Evolutionary conservation across 768 basidiomycete species (phyloP), one percentile per base, ranked within the genome.

Genomic region (Amanita rubescens): DNA sequence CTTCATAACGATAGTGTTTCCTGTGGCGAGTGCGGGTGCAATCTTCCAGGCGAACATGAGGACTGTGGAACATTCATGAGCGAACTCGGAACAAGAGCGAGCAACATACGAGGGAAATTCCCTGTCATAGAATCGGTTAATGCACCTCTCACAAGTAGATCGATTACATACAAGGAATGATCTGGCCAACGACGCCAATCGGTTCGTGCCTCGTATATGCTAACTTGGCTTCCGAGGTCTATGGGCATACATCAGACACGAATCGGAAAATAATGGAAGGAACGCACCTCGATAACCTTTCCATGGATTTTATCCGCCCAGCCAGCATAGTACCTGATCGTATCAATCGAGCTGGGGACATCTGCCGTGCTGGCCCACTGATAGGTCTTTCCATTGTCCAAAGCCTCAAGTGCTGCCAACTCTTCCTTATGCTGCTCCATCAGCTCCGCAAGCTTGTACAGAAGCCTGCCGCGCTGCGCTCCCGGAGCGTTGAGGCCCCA

Each of bases 291-390:
- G 64, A 91, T 82, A 7, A 81, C 82, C 65, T 89, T 79, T 5
- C 88, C 90, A 4, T 76, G 72, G 50, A 87, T 69, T 71, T 94
- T 95, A 72, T 94, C 93, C 19, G 91, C 89, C 84, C 89, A 90
- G 15, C 93, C 94, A 38, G 83, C 89, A 61, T 87, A 97, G 71
- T 94, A 95, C 32, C 80, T 74, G 58, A 92, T 66, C 27, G 72
- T 71, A 19, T 65, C 70, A 54, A 84, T 73, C 0, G 77, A 66
- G 50, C 67, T 67, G 0, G 61, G 59, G 4, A 87, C 63, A 58
- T 89, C 88, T 0, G 60, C 66, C 15, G 62, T 67, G 55, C 70
- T 78, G 10, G 81, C 73, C 64, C 67, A 71, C 7, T 50, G 34
- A 61, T 74, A 84, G 1, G 78, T 75, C 68, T 85, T 85, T 82